These are phyloP conservation scores for Bimuria novae-zelandiae DNA, from an alignment of 2,329 filamentous ascomycete species.

Conservation along the genomic window DNA sequence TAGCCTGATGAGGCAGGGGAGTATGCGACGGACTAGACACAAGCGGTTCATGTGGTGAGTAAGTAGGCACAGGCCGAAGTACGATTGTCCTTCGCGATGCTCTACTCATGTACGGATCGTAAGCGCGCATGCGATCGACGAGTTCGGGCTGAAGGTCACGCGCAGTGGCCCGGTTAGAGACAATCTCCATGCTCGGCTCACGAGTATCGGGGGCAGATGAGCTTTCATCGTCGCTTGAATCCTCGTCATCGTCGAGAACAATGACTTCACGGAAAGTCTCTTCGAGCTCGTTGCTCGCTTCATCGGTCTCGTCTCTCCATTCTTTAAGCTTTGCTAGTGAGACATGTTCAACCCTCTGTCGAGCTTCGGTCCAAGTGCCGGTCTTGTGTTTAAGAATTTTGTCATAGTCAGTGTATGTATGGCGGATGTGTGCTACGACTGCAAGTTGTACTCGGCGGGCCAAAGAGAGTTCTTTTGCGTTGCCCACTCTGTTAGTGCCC, in stretches of 20 bases:
- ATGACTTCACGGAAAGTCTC: constrained; percentile 68
- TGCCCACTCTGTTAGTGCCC: constrained; percentile 63
- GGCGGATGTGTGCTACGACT: constrained; percentile 65
- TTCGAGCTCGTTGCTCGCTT: constrained; percentile 59
- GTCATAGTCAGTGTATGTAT: constrained; percentile 67
- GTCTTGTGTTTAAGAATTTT: constrained; percentile 57
- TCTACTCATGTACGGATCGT: constrained; percentile 21
- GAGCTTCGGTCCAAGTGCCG: constrained; percentile 59
- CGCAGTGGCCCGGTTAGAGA: constrained; percentile 38
- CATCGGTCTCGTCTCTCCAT: constrained; percentile 63
- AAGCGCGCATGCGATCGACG: constrained; percentile 18
- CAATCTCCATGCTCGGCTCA: constrained; percentile 39
- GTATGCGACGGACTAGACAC: constrained; percentile 14
- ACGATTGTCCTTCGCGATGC: constrained; percentile 31
- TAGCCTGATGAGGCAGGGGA: constrained; percentile 12
- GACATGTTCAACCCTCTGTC: constrained; percentile 58
- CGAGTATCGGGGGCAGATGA: constrained; percentile 29
- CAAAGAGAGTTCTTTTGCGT: constrained; percentile 58
- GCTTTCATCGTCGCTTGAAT: constrained; percentile 17
- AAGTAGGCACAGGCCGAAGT: constrained; percentile 19
- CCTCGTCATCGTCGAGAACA: constrained; percentile 62
- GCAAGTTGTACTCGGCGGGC: constrained; percentile 64
- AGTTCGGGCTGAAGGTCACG: constrained; percentile 36
- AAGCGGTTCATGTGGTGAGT: constrained; percentile 11
- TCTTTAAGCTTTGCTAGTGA: constrained; percentile 62